These are phyloP conservation scores for Aspergillus ochraceus DNA, from an alignment of 2,329 filamentous ascomycete genomes.

Conservation along the genomic window DNA sequence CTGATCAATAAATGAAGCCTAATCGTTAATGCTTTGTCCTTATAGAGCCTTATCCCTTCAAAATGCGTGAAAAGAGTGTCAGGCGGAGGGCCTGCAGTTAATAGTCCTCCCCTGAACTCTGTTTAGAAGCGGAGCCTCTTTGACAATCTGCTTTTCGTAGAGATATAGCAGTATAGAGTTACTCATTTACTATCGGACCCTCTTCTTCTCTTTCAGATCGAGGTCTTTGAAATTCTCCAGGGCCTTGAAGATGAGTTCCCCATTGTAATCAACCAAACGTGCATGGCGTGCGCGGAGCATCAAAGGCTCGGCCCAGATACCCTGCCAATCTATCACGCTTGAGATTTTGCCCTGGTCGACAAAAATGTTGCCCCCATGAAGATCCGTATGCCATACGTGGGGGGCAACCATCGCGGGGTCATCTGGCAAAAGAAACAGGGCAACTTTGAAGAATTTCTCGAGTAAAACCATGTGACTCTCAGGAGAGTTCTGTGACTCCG, in stretches of 20 bases:
- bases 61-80: no score
- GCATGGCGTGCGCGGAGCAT: conserved; percentile 25
- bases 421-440: conserved; percentile 31
- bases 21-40: no score
- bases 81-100: no score
- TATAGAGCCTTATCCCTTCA: no score
- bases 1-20: no score
- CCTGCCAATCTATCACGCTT: conserved; percentile 47
- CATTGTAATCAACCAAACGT: conserved; percentile 26
- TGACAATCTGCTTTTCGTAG: conserved; percentile 19
- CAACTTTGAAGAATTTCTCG: conserved; percentile 32
- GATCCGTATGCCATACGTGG: conserved; percentile 43
- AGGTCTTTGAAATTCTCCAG: conserved; percentile 26
- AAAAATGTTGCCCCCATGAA: conserved; percentile 43
- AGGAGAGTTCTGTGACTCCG: conserved; percentile 29
- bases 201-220: conserved; percentile 11
- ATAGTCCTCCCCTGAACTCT: not conserved
- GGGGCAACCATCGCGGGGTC: conserved; percentile 23
- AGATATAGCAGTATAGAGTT: conserved; percentile 25
- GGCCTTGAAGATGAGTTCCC: conserved; percentile 23
- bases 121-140: conserved; percentile 14
- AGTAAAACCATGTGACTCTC: conserved; percentile 34
- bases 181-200: conserved; percentile 18
- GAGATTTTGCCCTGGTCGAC: conserved; percentile 36
- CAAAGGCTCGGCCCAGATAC: conserved; percentile 29